Evolutionary conservation across 345 rosid genomes (phyloP), one percentile per base, ranked within the genome.

Genomic region (Arabis hirsuta): DNA sequence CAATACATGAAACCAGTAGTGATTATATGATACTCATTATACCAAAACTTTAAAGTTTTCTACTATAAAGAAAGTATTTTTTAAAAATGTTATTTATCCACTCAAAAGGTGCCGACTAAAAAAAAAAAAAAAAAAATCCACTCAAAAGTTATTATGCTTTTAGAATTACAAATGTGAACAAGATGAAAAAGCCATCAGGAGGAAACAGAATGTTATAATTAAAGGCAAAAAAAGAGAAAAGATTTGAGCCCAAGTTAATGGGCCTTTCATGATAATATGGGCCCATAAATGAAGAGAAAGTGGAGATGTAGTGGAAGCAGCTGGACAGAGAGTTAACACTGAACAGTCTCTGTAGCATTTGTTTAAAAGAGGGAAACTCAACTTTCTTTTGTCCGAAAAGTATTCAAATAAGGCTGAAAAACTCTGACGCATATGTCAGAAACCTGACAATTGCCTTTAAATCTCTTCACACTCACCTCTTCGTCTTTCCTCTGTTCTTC

Each of bases 401-500:
- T 69, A 69, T 76, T 76, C 75, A 69, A 76, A 69, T 39, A 76
- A 69, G 53, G 65, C 79, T 76, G 74, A 68, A 54, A 68, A 3
- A 26, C 67, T 52, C 79, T 76, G 74, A 69, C 65, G 32, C 65
- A 47, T 46, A 20, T 69, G 79, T 76, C 79, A 76, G 75, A 76
- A 66, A 55, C 52, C 79, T 76, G 79, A 69, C 75, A 76, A 38
- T 13, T 76, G 71, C 75, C 66, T 76, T 69, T 62, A 76, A 62
- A 34, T 63, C 71, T 47, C 73, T 71, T 71, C 73, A 71, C 72
- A 64, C 48, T 43, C 61, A n/a, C 66, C 46, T 20, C 71, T 44
- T 64, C 74, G 19, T 51, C 44, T 71, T 42, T 59, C 22, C 72
- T 56, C 76, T 76, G 59, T 69, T 50, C 63, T 9, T 19, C 56